These are phyloP conservation scores for Dendrobium nobile DNA, from an alignment of 106 monocot species.

Conservation along the genomic window DNA sequence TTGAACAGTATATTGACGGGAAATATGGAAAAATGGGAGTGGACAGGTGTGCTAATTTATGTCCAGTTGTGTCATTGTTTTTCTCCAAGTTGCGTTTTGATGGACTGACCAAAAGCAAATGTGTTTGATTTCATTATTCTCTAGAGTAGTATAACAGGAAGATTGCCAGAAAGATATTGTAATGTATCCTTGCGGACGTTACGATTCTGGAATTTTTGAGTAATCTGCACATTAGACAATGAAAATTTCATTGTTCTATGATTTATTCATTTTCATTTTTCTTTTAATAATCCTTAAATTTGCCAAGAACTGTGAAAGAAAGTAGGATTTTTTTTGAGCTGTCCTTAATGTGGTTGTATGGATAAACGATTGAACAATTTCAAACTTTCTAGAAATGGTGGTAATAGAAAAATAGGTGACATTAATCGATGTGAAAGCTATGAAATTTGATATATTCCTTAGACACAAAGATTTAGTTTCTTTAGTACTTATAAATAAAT, in stretches of 20 bases:
- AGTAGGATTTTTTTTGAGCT: neutral
- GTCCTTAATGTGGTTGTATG: too few relatives aligned
- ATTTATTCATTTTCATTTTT: neutral
- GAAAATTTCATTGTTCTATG: neutral
- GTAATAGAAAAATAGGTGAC: too few relatives aligned
- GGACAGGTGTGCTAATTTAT: slow-evolving; percentile 48
- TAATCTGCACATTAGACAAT: neutral
- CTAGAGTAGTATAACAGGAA: neutral
- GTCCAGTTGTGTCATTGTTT: neutral
- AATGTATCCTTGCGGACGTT: neutral
- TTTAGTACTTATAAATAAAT: too few relatives aligned
- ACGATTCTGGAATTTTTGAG: neutral
- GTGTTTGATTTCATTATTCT: neutral
- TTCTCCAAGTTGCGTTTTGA: neutral
- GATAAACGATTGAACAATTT: neutral
- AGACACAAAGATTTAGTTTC: too few relatives aligned
- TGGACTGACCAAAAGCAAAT: neutral
- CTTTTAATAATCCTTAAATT: neutral
- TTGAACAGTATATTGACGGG: slow-evolving; percentile 73
- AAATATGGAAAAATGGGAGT: slow-evolving; percentile 93
- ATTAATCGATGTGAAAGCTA: too few relatives aligned
- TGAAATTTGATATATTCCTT: too few relatives aligned
- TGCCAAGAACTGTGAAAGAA: neutral
- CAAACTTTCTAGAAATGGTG: neutral
- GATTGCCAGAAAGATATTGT: neutral